These are phyloP conservation scores for Endoconidiophora polonica DNA, from an alignment of 2,329 filamentous ascomycete genomes.

Conservation along the genomic window DNA sequence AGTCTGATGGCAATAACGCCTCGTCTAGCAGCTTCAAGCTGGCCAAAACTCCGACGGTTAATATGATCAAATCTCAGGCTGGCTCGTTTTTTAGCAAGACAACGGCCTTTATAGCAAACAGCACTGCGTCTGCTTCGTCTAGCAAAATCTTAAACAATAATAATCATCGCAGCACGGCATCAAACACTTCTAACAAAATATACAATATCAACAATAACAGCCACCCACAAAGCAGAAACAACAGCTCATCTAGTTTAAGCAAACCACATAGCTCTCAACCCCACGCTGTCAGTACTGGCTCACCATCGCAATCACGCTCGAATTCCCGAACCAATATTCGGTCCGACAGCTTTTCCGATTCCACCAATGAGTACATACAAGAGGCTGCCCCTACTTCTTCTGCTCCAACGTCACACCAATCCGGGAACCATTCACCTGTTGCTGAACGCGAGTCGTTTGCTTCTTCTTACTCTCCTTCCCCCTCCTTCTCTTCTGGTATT, in stretches of 20 bases:
- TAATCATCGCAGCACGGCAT: constrained; percentile 13
- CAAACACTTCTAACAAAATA: constrained; percentile 1
- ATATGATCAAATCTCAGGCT: constrained; percentile 10
- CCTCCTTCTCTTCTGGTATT: neutral
- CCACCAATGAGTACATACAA: neutral
- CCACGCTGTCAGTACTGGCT: neutral
- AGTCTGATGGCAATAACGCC: constrained; percentile 5
- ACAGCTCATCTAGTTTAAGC: neutral
- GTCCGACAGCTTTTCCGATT: neutral
- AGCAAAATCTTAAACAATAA: constrained; percentile 1
- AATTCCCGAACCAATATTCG: neutral
- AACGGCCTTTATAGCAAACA: constrained; percentile 1
- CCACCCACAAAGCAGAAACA: constrained; percentile 6
- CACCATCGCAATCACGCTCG: constrained; percentile 1
- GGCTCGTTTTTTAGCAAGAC: constrained; percentile 11
- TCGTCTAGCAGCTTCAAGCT: constrained; percentile 3
- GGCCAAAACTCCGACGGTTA: constrained; percentile 2
- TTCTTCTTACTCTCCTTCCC: neutral
- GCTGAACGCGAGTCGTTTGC: neutral
- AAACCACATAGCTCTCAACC: neutral
- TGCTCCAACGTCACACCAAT: no score
- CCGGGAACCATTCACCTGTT: neutral
- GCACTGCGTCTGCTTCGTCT: neutral
- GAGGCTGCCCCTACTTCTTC: constrained; percentile 1
- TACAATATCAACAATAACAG: constrained; percentile 11